A percentile compares a stretch with the other conserved stretches of the same genome.
phyloP scores from a whole-genome alignment of 805 yeast species.

The Millerago galiae region DNA sequence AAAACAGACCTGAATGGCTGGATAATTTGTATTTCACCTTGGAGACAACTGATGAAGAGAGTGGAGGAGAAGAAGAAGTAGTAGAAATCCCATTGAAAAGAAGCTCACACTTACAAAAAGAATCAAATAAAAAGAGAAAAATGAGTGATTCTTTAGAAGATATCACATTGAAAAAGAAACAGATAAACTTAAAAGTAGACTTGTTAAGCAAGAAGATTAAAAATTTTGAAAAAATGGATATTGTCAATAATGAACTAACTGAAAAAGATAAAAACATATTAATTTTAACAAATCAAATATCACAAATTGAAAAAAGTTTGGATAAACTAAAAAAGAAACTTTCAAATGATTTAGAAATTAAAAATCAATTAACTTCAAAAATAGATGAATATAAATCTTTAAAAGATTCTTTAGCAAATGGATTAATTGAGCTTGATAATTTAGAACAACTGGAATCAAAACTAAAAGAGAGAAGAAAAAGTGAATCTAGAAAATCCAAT shows the following conservation, averaged over 20 bases:
- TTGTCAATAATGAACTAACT: constrained; percentile 1
- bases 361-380: background rate
- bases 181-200: constrained; percentile 1
- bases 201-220: constrained; percentile 1
- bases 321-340: background rate
- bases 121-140: background rate
- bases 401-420: constrained; percentile 9
- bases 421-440: constrained; percentile 10
- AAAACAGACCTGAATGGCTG: constrained; percentile 21
- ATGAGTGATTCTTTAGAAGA: background rate
- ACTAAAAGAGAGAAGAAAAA: constrained; percentile 4
- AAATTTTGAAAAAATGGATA: background rate
- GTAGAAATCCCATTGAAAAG: background rate
- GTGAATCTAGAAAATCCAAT: background rate
- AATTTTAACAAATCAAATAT: background rate
- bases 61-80: background rate
- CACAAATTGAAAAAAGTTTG: background rate
- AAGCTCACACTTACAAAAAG: constrained; percentile 3
- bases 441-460: constrained; percentile 12
- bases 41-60: constrained; percentile 14
- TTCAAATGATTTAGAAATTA: background rate
- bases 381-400: constrained; percentile 2
- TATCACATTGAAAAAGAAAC: constrained; percentile 2
- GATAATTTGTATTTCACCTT: constrained; percentile 19
- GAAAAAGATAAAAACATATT: constrained; percentile 1